Conservation (phyloP, 208 protist genomes). For the Porcisia deanei region DNA sequence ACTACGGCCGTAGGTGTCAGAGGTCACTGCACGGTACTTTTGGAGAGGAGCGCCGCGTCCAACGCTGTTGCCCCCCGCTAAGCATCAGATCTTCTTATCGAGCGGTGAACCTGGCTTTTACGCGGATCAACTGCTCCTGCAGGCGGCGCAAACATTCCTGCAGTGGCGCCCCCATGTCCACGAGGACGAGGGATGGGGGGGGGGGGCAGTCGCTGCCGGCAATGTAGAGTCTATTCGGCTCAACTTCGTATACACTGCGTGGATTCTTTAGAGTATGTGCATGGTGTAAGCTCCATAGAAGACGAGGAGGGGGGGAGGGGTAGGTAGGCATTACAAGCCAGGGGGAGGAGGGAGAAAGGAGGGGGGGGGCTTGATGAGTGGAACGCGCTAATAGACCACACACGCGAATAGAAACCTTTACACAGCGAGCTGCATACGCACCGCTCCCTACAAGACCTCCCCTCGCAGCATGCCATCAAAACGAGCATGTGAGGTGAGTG, state of each 20-base stretch:
- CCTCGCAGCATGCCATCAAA: too few relatives aligned
- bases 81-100: not conserved
- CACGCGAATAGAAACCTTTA: too few relatives aligned
- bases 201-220: not conserved
- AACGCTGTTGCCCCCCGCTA: not conserved
- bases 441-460: too few relatives aligned
- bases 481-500: not conserved
- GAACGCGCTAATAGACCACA: too few relatives aligned
- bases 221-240: not conserved
- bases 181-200: slow-evolving; percentile 8
- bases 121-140: slow-evolving; percentile 14
- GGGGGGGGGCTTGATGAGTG: too few relatives aligned
- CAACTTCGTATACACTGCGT: not conserved
- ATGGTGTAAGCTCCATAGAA: not conserved
- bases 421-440: too few relatives aligned
- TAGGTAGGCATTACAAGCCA: too few relatives aligned
- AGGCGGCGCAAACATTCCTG: slow-evolving; percentile 22
- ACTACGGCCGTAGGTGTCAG: not conserved
- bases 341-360: too few relatives aligned
- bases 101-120: slow-evolving; percentile 1
- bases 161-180: slow-evolving; percentile 21
- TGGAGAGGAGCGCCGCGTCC: not conserved
- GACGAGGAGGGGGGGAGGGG: not conserved
- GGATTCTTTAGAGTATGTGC: not conserved
- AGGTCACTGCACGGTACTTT: slow-evolving; percentile 2